Evolutionary conservation across 208 protist species (phyloP).

Genomic region (Trypanosoma scelopori): DNA sequence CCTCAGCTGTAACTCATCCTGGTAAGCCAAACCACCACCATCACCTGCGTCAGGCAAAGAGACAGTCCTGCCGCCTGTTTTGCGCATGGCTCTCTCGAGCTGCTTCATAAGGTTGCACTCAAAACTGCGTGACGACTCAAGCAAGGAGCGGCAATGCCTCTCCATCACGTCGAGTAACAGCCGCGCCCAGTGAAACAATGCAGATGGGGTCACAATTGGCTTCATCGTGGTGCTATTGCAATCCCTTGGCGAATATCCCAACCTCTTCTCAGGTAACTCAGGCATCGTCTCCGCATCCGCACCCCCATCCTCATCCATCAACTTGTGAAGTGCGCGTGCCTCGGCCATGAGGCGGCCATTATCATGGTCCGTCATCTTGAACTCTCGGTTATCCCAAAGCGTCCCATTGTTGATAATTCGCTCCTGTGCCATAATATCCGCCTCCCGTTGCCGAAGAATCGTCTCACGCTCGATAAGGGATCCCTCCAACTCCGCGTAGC

Average conservation of each 20-base stretch:
- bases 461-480: slow-evolving; percentile 32
- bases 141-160: not conserved
- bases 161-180: slow-evolving; percentile 2
- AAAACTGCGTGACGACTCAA: slow-evolving; percentile 1
- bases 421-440: slow-evolving; percentile 23
- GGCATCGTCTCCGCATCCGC: not conserved
- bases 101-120: slow-evolving; percentile 5
- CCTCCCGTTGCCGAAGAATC: slow-evolving; percentile 30
- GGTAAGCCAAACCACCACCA: not conserved
- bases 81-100: not conserved
- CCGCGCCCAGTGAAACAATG: not conserved
- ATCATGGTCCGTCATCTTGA: not conserved
- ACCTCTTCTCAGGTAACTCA: not conserved
- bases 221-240: not conserved
- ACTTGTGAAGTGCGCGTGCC: not conserved
- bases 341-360: too few species aligned
- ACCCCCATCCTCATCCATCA: too few species aligned
- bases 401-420: slow-evolving; percentile 13
- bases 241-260: not conserved
- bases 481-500: slow-evolving; percentile 39
- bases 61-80: not conserved
- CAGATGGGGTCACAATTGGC: not conserved
- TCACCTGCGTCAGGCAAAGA: not conserved
- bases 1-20: slow-evolving; percentile 33
- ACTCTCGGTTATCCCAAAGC: not conserved